Evolutionary conservation across 768 basidiomycete genomes (phyloP).

Genomic region (Tulasnella sp.): DNA sequence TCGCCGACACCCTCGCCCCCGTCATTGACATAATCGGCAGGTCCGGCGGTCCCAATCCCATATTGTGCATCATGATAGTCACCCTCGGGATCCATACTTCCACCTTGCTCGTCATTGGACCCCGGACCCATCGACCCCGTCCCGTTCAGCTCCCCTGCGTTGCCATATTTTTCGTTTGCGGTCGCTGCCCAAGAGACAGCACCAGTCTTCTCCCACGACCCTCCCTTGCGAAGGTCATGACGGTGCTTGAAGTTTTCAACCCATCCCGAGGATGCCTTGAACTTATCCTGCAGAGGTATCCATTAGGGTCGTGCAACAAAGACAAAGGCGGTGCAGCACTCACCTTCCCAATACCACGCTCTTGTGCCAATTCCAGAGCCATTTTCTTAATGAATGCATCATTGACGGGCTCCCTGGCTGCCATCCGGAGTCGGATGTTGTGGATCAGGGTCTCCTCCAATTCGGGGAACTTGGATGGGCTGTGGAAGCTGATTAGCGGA

Average conservation of each 20-base stretch:
- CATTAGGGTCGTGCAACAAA: neutral
- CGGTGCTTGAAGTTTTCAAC: slow-evolving; percentile 85
- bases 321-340: neutral
- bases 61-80: slow-evolving; percentile 1
- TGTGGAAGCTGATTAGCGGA: slow-evolving; percentile 23
- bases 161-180: slow-evolving; percentile 1
- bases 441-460: slow-evolving; percentile 57
- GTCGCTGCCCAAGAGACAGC: neutral
- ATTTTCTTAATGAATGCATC: slow-evolving; percentile 54
- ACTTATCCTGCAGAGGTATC: slow-evolving; percentile 40
- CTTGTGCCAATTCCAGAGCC: slow-evolving; percentile 53
- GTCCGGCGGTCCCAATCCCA: neutral
- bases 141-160: neutral
- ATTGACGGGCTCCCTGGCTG: slow-evolving; percentile 35
- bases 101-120: neutral
- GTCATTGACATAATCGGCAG: neutral
- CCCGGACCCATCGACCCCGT: too few species aligned
- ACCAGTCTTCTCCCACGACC: slow-evolving; percentile 3
- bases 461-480: slow-evolving; percentile 70
- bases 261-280: slow-evolving; percentile 90
- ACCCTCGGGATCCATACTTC: neutral
- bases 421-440: slow-evolving; percentile 39
- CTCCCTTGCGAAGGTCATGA: slow-evolving; percentile 56
- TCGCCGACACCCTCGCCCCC: neutral
- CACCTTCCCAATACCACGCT: slow-evolving; percentile 36